These are phyloP conservation scores for Penicillium turbatum DNA, from an alignment of 495 filamentous ascomycete species.

Conservation along the genomic window DNA sequence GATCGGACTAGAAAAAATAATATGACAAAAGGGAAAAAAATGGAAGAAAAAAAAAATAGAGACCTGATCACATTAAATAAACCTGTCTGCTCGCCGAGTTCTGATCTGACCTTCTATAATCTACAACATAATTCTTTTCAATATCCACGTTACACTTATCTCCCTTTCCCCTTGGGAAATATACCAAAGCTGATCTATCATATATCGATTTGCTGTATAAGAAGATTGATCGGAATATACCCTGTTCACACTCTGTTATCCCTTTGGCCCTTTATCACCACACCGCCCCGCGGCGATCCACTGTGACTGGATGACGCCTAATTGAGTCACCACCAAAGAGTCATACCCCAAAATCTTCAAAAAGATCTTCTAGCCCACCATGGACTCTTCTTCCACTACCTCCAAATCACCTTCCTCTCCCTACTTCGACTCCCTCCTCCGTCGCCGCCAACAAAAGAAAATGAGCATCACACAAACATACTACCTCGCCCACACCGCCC, in stretches of 20 bases:
- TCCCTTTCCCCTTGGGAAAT: not conserved
- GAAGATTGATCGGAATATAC: not conserved
- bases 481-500: conserved; percentile 93
- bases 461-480: conserved; percentile 98
- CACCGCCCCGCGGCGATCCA: conserved; percentile 6
- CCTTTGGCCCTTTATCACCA: not conserved
- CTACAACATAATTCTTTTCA: not conserved
- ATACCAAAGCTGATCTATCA: conserved; percentile 1
- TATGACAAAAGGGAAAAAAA: not conserved
- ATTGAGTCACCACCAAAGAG: conserved; percentile 11
- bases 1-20: conserved; percentile 1
- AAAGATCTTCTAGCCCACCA: conserved; percentile 9
- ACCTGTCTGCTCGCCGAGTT: not conserved
- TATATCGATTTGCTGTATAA: not conserved
- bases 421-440: conserved; percentile 34
- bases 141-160: not conserved
- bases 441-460: conserved; percentile 58
- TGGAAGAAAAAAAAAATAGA: not conserved
- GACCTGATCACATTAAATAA: conserved; percentile 5
- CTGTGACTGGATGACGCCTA: conserved; percentile 11
- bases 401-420: conserved; percentile 18
- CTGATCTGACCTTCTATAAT: not conserved
- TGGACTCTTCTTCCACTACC: conserved; percentile 22
- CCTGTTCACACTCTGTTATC: not conserved
- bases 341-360: conserved; percentile 7